phyloP scores from a whole-genome alignment of 2,329 filamentous ascomycete genomes.

The Tolypocladium tropicale region DNA sequence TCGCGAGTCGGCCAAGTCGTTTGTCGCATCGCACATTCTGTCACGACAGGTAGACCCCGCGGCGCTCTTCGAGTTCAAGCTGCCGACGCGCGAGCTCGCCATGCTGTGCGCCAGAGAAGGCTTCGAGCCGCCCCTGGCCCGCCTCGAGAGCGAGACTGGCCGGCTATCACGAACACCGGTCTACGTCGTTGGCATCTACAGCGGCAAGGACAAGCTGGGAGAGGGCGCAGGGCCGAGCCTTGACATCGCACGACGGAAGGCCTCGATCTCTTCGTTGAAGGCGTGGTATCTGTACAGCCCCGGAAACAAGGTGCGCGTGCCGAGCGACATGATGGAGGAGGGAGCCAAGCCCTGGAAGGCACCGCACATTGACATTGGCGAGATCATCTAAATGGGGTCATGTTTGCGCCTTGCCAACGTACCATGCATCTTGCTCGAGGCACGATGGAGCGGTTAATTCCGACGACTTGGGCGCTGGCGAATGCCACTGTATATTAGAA shows the following conservation, averaged over 20 bases:
- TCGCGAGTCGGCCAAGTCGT: constrained; percentile 64
- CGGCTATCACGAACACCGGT: constrained; percentile 76
- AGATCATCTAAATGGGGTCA: constrained; percentile 42
- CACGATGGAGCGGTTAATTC: neutral
- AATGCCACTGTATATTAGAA: constrained; percentile 24
- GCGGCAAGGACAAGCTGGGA: constrained; percentile 80
- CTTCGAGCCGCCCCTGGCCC: constrained; percentile 78
- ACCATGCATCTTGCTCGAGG: constrained; percentile 1
- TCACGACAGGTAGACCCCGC: constrained; percentile 68
- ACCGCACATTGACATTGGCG: constrained; percentile 59
- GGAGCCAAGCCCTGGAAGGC: constrained; percentile 55
- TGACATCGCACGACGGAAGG: constrained; percentile 65
- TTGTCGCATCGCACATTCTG: constrained; percentile 77
- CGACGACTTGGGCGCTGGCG: constrained; percentile 3
- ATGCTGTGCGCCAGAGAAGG: constrained; percentile 79
- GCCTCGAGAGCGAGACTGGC: constrained; percentile 85
- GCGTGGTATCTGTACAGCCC: constrained; percentile 96
- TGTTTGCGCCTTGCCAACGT: neutral
- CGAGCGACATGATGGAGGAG: constrained; percentile 58
- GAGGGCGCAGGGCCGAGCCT: constrained; percentile 77
- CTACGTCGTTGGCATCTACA: constrained; percentile 89
- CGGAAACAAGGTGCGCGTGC: constrained; percentile 49
- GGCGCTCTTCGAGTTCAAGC: constrained; percentile 71
- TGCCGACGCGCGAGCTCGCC: constrained; percentile 74
- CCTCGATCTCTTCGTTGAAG: constrained; percentile 78